Evolutionary conservation across 345 rosid genomes (phyloP).

Genomic region (Moricandia arvensis): DNA sequence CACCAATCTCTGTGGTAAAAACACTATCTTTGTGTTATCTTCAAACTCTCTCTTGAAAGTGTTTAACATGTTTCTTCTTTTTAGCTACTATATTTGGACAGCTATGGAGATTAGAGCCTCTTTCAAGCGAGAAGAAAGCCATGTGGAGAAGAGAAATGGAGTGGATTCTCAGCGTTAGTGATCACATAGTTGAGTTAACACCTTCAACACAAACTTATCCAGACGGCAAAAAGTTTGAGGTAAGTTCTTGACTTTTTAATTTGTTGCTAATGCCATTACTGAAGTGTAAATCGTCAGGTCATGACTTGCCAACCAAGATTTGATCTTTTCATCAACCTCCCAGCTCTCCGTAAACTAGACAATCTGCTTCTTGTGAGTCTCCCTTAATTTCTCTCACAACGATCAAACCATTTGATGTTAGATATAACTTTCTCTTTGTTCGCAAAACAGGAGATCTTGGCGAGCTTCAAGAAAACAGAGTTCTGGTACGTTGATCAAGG

Average conservation of each 20-base stretch:
- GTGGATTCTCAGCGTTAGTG: conserved; percentile 77
- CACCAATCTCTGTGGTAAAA: conserved; percentile 86
- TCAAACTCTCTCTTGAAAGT: background rate
- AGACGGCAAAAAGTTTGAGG: conserved; percentile 91
- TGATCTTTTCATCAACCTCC: conserved; percentile 83
- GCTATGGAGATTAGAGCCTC: conserved; percentile 89
- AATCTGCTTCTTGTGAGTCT: conserved; percentile 89
- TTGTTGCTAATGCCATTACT: background rate
- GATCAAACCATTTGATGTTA: background rate
- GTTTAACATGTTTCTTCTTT: background rate
- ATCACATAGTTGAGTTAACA: conserved; percentile 85
- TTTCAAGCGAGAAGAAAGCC: conserved; percentile 63
- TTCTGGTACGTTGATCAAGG: conserved; percentile 99
- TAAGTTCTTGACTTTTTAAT: conserved; percentile 20
- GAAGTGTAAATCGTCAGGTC: conserved; percentile 47
- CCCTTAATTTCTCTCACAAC: background rate
- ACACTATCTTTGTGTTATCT: background rate
- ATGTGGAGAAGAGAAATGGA: conserved; percentile 99
- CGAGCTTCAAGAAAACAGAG: conserved; percentile 67
- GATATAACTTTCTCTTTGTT: background rate
- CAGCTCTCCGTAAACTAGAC: conserved; percentile 84
- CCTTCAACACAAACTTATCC: conserved; percentile 92
- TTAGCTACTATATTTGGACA: conserved; percentile 90
- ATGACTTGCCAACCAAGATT: conserved; percentile 94
- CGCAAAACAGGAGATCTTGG: conserved; percentile 66